A percentile compares a stretch with the other conserved stretches of the same genome.
These are phyloP conservation scores for Trichosporon sp. DNA, from an alignment of 1,284 basidiomycete species.

Conservation along the genomic window DNA sequence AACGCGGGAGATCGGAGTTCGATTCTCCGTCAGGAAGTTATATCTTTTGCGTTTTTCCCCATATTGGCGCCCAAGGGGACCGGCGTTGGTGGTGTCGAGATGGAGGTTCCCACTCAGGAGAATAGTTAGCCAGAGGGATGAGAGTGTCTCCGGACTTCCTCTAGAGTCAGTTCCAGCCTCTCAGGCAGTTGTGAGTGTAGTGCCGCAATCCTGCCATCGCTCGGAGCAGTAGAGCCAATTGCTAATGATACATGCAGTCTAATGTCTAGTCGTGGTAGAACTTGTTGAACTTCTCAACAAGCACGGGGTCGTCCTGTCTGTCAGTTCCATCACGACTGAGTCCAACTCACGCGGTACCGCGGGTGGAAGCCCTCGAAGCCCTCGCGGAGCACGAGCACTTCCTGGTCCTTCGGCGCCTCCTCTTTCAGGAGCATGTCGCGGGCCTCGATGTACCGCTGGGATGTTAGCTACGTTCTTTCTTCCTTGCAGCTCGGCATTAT, in stretches of 20 bases:
- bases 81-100: no score
- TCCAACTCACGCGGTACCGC: constrained; percentile 47
- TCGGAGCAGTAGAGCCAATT: background rate
- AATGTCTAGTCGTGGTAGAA: constrained; percentile 46
- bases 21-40: constrained; percentile 18
- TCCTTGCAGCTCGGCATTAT: no score
- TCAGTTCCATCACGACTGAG: background rate
- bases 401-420: constrained; percentile 38
- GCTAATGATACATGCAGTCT: constrained; percentile 2
- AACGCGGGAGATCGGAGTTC: constrained; percentile 18
- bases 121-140: no score
- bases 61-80: no score
- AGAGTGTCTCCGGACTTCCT: no score
- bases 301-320: constrained; percentile 49
- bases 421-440: constrained; percentile 37
- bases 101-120: no score
- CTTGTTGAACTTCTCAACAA: constrained; percentile 57
- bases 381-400: constrained; percentile 55
- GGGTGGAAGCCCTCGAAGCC: constrained; percentile 56
- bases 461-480: background rate
- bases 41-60: background rate
- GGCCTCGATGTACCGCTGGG: constrained; percentile 54
- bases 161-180: no score
- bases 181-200: no score
- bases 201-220: no score